Base-by-base conservation (phyloP, 306 rosid species). In the Glycyrrhiza uralensis region DNA sequence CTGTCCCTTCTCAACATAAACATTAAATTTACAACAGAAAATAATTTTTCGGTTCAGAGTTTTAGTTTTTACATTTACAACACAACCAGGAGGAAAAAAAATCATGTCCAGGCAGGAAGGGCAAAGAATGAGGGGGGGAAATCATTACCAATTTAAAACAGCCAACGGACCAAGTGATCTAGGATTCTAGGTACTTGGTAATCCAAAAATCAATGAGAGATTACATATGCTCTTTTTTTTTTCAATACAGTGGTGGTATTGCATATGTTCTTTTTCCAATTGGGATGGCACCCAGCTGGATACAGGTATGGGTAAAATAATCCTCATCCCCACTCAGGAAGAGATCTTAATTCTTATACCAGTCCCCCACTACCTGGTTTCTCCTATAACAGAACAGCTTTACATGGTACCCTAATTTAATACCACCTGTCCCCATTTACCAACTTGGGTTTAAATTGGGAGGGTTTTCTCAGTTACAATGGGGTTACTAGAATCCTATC, bases 1-100 rank as follows among this genome's bases (percentile, higher is more conserved):
- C 30, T 4, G 32, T 59, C 28, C 61, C 19, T 6, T 65, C 75
- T 66, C 32, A 66, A 57, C 63, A 52, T 10, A 72, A 56, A 71
- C 36, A 54, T 55, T 51, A 69, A 9, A 9, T 52, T 50, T 13
- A 38, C 15, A 7, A 58, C 26, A 65, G 35, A 28, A 42, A 66
- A 19, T 33, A 42, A 39, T 9, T 6, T 52, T 28, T 52, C 56
- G 20, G 36, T 12, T 38, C 54, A 23, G 51, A 1, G 13, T 20
- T 33, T 6, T 24, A 15, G 11, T 23, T 73, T 73, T 9, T 2
- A 7, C 24, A 44, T 51, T 5, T 2, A 12, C 19, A 13, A 52
- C 6, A 8, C 7, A 4, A n/a, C 4, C 15, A 73, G 3, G 3
- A 26, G 19, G 23, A n/a, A 73, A 32, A 46, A 60, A 6, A 71